phyloP scores from a whole-genome alignment of 1,284 basidiomycete species.

The Takashimella tepidaria region DNA sequence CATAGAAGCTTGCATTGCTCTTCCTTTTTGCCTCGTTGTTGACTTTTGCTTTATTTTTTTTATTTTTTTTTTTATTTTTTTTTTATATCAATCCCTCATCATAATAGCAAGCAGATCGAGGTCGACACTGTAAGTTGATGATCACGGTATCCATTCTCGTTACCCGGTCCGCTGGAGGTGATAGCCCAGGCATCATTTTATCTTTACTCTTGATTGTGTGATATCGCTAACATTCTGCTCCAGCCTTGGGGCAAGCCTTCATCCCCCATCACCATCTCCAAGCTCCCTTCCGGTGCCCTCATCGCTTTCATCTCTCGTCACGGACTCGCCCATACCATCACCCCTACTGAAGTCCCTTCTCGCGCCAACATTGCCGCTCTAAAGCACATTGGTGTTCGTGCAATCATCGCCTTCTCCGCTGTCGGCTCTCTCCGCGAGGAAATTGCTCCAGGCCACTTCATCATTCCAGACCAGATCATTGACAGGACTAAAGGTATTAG shows the following conservation, averaged over 20 bases:
- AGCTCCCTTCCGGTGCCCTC: slow-evolving; percentile 68
- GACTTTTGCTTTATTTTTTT: not conserved
- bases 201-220: not conserved
- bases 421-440: slow-evolving; percentile 96
- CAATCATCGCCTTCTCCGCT: slow-evolving; percentile 88
- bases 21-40: too few species aligned
- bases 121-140: slow-evolving; percentile 47
- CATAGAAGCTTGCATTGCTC: too few species aligned
- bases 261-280: slow-evolving; percentile 81
- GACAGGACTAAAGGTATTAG: slow-evolving; percentile 92
- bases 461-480: slow-evolving; percentile 88
- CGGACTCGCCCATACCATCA: slow-evolving; percentile 65
- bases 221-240: slow-evolving; percentile 6
- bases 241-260: slow-evolving; percentile 93
- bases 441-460: slow-evolving; percentile 83
- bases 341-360: slow-evolving; percentile 71
- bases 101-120: slow-evolving; percentile 56
- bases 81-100: slow-evolving; percentile 5
- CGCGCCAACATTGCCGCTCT: slow-evolving; percentile 94
- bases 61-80: not conserved
- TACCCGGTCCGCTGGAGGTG: too few species aligned
- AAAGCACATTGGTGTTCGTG: slow-evolving; percentile 83
- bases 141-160: too few species aligned
- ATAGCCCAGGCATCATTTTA: too few species aligned
- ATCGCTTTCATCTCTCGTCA: slow-evolving; percentile 93